A percentile compares a stretch with the other conserved stretches of the same genome.
Evolutionary conservation across 805 yeast genomes (phyloP).

Genomic region (Myxozyma sirexii): DNA sequence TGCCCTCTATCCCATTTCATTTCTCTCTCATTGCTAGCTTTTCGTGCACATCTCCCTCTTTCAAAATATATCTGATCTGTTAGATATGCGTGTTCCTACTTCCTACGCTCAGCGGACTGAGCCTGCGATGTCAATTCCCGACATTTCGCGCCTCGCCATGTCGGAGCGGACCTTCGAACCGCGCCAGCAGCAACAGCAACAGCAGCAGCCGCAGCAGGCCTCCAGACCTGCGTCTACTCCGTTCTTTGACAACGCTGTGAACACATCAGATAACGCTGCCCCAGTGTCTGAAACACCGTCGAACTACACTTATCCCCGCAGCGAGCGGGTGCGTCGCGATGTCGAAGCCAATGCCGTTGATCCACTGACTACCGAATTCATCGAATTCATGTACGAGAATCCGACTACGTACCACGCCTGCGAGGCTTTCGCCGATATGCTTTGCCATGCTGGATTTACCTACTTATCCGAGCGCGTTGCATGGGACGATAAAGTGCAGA

Average conservation of each 20-base stretch:
- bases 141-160: background rate
- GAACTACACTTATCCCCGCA: slow-evolving; percentile 19
- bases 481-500: slow-evolving; percentile 51
- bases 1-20: too few species aligned
- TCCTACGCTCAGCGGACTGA: slow-evolving; percentile 1
- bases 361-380: slow-evolving; percentile 25
- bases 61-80: background rate
- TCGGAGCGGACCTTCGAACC: slow-evolving; percentile 1
- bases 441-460: slow-evolving; percentile 62
- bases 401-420: slow-evolving; percentile 75
- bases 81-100: slow-evolving; percentile 19
- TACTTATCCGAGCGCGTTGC: slow-evolving; percentile 64
- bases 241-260: slow-evolving; percentile 13
- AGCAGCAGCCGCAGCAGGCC: background rate
- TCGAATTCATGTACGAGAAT: slow-evolving; percentile 34
- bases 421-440: slow-evolving; percentile 55
- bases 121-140: background rate
- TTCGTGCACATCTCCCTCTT: background rate
- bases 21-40: background rate
- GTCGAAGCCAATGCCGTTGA: slow-evolving; percentile 19
- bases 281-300: slow-evolving; percentile 3
- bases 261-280: background rate
- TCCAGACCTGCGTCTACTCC: background rate
- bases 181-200: slow-evolving; percentile 7
- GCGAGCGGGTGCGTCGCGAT: slow-evolving; percentile 21